Evolutionary conservation across 495 filamentous ascomycete species (phyloP).

Genomic region (Oidiodendron maius): DNA sequence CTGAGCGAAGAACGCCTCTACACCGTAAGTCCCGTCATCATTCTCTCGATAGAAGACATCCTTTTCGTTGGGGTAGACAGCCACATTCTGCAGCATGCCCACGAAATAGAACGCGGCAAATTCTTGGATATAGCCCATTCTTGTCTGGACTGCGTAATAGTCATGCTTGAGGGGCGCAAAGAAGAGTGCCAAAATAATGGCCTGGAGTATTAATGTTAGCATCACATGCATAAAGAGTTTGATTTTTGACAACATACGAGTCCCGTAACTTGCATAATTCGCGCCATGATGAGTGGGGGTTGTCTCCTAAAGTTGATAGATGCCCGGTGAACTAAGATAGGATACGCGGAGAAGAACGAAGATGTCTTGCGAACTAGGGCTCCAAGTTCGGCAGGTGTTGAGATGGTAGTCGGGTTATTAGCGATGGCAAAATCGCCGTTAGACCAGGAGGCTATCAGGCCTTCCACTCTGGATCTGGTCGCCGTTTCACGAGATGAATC

Average conservation of each 20-base stretch:
- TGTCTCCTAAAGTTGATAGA: constrained; percentile 62
- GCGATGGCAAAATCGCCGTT: constrained; percentile 27
- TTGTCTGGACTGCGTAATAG: constrained; percentile 62
- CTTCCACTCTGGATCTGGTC: constrained; percentile 51
- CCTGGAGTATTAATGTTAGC: background rate
- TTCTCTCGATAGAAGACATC: constrained; percentile 68
- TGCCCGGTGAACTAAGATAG: constrained; percentile 55
- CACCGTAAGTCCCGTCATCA: constrained; percentile 59
- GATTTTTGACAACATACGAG: constrained; percentile 32
- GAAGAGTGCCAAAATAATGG: constrained; percentile 60
- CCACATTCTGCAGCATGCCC: constrained; percentile 73
- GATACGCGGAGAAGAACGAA: constrained; percentile 56
- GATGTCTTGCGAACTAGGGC: constrained; percentile 54
- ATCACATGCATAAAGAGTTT: no score
- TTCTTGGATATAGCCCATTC: constrained; percentile 65
- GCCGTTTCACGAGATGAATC: constrained; percentile 49
- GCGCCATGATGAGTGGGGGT: constrained; percentile 55
- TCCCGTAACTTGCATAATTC: constrained; percentile 62
- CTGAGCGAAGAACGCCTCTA: constrained; percentile 59
- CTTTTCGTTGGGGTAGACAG: constrained; percentile 62
- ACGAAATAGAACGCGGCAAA: constrained; percentile 67
- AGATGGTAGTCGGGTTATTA: constrained; percentile 35
- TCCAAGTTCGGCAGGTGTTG: constrained; percentile 65
- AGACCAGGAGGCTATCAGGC: constrained; percentile 49
- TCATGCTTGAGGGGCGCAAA: constrained; percentile 65